Evolutionary conservation across 2,329 filamentous ascomycete species (phyloP).

Genomic region (Elsinoe necatrix): DNA sequence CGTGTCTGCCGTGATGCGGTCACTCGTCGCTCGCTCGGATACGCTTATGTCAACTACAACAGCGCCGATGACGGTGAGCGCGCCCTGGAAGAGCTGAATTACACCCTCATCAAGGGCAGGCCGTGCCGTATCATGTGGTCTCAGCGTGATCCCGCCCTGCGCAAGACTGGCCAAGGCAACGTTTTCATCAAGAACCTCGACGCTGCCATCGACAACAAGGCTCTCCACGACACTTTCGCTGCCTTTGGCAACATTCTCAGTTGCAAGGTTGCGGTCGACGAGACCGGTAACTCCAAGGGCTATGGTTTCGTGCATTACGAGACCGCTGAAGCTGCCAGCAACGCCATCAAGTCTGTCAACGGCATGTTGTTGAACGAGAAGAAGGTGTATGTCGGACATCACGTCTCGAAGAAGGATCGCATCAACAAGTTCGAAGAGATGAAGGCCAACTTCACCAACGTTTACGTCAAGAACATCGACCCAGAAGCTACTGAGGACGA

Average conservation of each 20-base stretch:
- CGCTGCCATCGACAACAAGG: slow-evolving; percentile 98
- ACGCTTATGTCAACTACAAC: slow-evolving; percentile 99
- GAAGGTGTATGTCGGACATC: slow-evolving; percentile 98
- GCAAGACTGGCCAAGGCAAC: slow-evolving; percentile 98
- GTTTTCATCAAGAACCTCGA: slow-evolving; percentile 99
- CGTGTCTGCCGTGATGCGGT: slow-evolving; percentile 99
- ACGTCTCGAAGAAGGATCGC: slow-evolving; percentile 99
- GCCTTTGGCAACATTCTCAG: slow-evolving; percentile 98
- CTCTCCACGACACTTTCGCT: slow-evolving; percentile 97
- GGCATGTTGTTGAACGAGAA: slow-evolving; percentile 99
- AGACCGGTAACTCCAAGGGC: slow-evolving; percentile 92
- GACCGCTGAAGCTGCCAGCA: slow-evolving; percentile 91
- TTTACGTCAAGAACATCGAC: slow-evolving; percentile 98
- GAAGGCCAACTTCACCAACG: slow-evolving; percentile 99
- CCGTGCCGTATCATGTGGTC: slow-evolving; percentile 99
- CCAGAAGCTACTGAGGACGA: slow-evolving; percentile 80
- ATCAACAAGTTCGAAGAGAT: slow-evolving; percentile 99
- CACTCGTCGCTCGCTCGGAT: slow-evolving; percentile 95
- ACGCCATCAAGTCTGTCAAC: slow-evolving; percentile 99
- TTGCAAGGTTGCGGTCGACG: slow-evolving; percentile 99
- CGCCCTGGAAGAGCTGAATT: slow-evolving; percentile 98
- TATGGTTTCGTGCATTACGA: slow-evolving; percentile 99
- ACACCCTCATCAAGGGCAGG: slow-evolving; percentile 97
- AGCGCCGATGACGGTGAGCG: slow-evolving; percentile 93
- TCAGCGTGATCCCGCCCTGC: slow-evolving; percentile 95